phyloP scores from a whole-genome alignment of 1,284 basidiomycete genomes.

The Cutaneotrichosporon mucoides region DNA sequence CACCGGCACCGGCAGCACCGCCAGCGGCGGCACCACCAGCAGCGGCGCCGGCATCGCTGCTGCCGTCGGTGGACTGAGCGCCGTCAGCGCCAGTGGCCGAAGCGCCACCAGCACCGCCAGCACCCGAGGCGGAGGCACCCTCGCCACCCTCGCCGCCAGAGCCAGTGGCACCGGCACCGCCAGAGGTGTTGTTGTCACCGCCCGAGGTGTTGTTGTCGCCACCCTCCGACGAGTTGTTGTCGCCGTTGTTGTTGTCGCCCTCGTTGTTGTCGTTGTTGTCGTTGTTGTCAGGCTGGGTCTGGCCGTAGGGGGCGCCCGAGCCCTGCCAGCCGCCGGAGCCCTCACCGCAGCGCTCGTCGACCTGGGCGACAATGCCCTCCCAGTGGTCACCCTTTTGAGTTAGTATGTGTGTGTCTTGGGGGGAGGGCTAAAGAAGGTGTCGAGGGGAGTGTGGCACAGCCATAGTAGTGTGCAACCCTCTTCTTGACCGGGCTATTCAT shows the following conservation, averaged over 20 bases:
- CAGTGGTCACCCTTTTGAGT: slow-evolving; percentile 7
- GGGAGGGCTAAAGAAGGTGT: background rate
- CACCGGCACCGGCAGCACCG: slow-evolving; percentile 17
- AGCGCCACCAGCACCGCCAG: background rate
- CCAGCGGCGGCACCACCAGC: slow-evolving; percentile 19
- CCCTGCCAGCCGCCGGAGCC: background rate
- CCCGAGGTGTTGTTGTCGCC: background rate
- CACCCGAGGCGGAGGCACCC: slow-evolving; percentile 13
- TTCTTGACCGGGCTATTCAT: too few relatives aligned
- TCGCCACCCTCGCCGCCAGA: background rate
- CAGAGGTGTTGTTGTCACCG: slow-evolving; percentile 1
- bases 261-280: background rate
- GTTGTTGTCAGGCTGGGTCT: background rate
- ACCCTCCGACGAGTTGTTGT: background rate
- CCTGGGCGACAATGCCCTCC: slow-evolving; percentile 1
- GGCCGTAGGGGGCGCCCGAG: background rate
- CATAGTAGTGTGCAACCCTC: too few relatives aligned
- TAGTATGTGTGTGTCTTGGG: too few relatives aligned
- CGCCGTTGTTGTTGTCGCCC: slow-evolving; percentile 2
- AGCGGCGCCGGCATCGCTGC: slow-evolving; percentile 3
- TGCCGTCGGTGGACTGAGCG: background rate
- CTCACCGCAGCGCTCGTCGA: background rate
- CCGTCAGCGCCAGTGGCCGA: background rate
- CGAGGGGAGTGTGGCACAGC: too few relatives aligned
- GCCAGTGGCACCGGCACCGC: too few relatives aligned